A percentile compares a stretch with the other conserved stretches of the same genome.
Evolutionary conservation across 768 basidiomycete species (phyloP).

Genomic region (Calvatia gigantea): DNA sequence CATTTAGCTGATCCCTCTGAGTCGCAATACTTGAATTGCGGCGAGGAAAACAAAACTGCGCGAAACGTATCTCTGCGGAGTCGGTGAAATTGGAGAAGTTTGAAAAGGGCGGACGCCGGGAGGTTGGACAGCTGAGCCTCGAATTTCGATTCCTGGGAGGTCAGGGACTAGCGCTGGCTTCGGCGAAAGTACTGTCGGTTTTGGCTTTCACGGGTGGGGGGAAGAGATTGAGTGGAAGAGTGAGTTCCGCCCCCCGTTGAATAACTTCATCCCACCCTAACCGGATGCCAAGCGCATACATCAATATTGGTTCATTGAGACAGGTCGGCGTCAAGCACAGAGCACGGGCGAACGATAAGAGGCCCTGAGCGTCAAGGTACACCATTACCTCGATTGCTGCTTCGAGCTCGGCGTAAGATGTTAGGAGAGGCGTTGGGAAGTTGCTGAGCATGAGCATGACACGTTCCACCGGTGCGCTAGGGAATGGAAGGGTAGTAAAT

Average conservation of each 20-base stretch:
- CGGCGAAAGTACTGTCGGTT: no score
- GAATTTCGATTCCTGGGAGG: neutral
- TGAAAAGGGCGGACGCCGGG: neutral
- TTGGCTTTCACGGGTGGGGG: no score
- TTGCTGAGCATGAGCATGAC: conserved; percentile 40
- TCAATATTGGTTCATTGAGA: conserved; percentile 38
- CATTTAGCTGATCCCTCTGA: neutral
- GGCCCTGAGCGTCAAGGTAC: conserved; percentile 43
- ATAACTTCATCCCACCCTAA: conserved; percentile 45
- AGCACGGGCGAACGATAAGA: conserved; percentile 38
- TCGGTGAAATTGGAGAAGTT: neutral
- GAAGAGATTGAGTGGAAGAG: conserved; percentile 22
- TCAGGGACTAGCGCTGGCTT: no score
- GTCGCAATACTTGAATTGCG: neutral
- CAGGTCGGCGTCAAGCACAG: conserved; percentile 39
- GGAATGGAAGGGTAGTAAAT: neutral
- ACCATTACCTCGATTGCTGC: conserved; percentile 36
- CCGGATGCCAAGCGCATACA: conserved; percentile 44
- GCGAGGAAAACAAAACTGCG: neutral
- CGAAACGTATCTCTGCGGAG: neutral
- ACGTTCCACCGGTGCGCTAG: neutral
- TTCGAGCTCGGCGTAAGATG: conserved; percentile 38
- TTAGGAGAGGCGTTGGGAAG: conserved; percentile 34
- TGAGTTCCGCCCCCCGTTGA: conserved; percentile 35
- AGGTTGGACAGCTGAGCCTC: neutral